Evolutionary conservation across 257 asterid species (phyloP), one percentile per base, ranked within the genome.

Genomic region (Craterostigma plantagineum): DNA sequence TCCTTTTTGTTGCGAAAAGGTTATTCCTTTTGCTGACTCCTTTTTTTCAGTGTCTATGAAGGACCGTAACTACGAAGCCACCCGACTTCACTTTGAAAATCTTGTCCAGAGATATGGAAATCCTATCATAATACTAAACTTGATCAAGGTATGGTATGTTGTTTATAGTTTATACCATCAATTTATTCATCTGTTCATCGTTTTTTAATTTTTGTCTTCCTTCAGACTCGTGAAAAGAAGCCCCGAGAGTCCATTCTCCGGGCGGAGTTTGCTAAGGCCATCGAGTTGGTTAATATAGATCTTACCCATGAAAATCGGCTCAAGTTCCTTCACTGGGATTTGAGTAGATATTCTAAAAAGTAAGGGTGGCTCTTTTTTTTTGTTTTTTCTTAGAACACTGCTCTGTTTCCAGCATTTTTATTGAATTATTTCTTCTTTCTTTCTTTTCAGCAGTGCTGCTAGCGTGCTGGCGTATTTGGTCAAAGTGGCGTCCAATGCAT

Each of bases 261-360:
- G 50, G 54, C 71, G 30, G 94, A 77, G 68, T 90, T 90, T 57
- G 84, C 73, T 48, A 66, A 60, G 70, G 98, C 98, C 36, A 83
- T 90, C 58, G 81, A 67, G 55, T 55, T 58, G 45, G 67, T 90
- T 45, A 90, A 90, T 64, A 72, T 51, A 64, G 81, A 72, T 67
- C 73, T 79, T 11, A 18, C 73, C 0, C 67, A 34, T 69, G 80
- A 69, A 52, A 60, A 71, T 55, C 92, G 66, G 55, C 63, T 90
- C 77, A 90, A 64, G 69, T 90, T 83, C 66, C 81, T 83, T 60
- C 98, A 83, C 60, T 90, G 95, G 95, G 98, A 90, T 63, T 65
- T 90, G 57, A 83, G 73, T 55, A 79, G 69, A 61, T 56, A 68
- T 67, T 70, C 95, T 14, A 74, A 65, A 77, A 77, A 64, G 98